Conservation (phyloP, 2,329 filamentous ascomycete species). For the Pseudogymnoascus verrucosus region DNA sequence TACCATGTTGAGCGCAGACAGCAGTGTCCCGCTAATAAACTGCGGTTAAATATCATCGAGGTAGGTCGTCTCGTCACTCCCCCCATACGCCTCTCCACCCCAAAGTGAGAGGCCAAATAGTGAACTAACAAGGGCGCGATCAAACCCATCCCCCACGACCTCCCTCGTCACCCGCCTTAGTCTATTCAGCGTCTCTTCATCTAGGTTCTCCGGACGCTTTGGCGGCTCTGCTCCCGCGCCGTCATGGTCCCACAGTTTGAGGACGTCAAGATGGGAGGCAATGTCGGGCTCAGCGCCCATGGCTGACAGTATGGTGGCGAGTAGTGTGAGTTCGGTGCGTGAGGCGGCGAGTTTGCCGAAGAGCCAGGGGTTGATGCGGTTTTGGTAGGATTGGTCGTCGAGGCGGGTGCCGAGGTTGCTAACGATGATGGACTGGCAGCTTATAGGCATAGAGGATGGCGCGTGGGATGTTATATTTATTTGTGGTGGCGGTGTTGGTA, state of each 20-base stretch:
- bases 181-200: background rate
- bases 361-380: background rate
- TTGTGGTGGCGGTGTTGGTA: background rate
- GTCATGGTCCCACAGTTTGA: background rate
- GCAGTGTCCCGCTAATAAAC: background rate
- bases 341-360: background rate
- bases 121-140: background rate
- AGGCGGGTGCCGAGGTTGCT: background rate
- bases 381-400: background rate
- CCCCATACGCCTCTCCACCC: background rate
- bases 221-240: background rate
- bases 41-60: background rate
- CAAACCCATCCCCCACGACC: background rate
- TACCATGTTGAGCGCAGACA: background rate
- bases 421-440: background rate
- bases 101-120: background rate
- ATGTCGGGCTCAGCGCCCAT: background rate
- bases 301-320: background rate
- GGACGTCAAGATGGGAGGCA: background rate
- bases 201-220: background rate
- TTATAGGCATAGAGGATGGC: background rate
- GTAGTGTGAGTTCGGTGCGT: background rate
- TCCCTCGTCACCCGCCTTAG: background rate
- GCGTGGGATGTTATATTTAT: background rate
- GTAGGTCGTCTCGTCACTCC: background rate